Evolutionary conservation across 768 basidiomycete species (phyloP), one percentile per base, ranked within the genome.

Genomic region (Rhodotorula graminis): DNA sequence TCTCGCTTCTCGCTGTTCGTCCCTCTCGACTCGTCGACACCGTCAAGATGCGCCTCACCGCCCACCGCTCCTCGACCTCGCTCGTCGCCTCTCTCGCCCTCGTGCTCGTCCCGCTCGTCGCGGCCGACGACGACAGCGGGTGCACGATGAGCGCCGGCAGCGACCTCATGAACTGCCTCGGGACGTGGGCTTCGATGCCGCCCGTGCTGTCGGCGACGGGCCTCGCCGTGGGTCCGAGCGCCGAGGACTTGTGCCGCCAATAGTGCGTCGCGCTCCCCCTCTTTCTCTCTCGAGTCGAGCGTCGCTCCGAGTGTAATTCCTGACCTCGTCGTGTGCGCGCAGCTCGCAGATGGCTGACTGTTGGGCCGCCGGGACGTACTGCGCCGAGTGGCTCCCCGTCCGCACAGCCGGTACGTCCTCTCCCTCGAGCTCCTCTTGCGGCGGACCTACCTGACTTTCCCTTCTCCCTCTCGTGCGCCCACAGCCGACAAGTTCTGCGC

Each of bases 401-500:
- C 62, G 65, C 33, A 70, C 55, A 10, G 67, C 67, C 29, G 61
- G 68, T 69, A 3, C 56, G 62, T n/a, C 47, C 15, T 56, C 52
- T 14, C n/a, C 25, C 21, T 9, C 33, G 14, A 46, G 14, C 11
- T 18, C 14, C 44, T 18, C 44, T 3, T 18, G 6, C 2, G 15
- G 47, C 47, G 15, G 15, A 19, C 23, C 37, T 25, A 10, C 6
- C 19, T 40, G 16, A 12, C 29, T 12, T 25, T 31, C 19, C 9
- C 60, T 29, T 3, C 18, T 8, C 15, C 4, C 4, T 2, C 58
- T 16, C 11, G 9, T 27, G 0, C 37, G 11, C 9, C 19, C 47
- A 19, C 63, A 68, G 74, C 74, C 6, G 74, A 71, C 70, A 75
- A 75, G 70, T 61, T 75, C 47, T 75, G 74, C 49, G 62, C 64